These are phyloP conservation scores for Podaxis mareebaensis DNA, from an alignment of 768 basidiomycete genomes.

Conservation along the genomic window DNA sequence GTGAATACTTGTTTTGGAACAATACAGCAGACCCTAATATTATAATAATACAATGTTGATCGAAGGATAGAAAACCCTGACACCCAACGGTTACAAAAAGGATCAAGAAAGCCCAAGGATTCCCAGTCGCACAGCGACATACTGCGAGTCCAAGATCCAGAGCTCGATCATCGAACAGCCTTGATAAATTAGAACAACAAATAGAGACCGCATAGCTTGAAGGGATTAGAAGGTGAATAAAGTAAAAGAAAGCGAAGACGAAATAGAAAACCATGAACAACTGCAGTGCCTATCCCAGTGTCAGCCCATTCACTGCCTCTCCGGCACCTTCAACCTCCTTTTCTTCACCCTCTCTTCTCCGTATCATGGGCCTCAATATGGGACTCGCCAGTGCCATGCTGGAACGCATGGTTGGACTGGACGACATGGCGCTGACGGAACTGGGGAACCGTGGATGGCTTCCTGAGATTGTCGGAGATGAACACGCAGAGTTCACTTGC, in stretches of 20 bases:
- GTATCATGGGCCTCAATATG: slow-evolving; percentile 66
- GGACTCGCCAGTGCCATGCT: slow-evolving; percentile 73
- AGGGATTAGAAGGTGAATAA: neutral
- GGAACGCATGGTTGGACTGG: slow-evolving; percentile 74
- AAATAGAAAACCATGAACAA: neutral
- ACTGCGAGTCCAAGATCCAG: too few relatives aligned
- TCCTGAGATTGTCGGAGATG: slow-evolving; percentile 68
- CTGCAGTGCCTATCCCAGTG: slow-evolving; percentile 34
- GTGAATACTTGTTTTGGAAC: too few relatives aligned
- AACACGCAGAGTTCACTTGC: slow-evolving; percentile 60
- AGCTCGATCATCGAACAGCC: too few relatives aligned
- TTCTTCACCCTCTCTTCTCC: slow-evolving; percentile 61
- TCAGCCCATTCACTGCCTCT: slow-evolving; percentile 71
- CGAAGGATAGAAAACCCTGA: neutral
- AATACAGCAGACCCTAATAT: too few relatives aligned
- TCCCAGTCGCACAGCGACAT: too few relatives aligned
- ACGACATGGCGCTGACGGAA: slow-evolving; percentile 52
- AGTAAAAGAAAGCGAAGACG: neutral
- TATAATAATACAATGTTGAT: neutral
- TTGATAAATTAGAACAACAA: neutral
- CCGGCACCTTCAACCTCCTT: slow-evolving; percentile 78
- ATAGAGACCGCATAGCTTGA: neutral
- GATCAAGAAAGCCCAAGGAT: neutral
- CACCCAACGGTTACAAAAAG: neutral
- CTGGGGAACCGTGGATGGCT: slow-evolving; percentile 51